Base-by-base conservation (phyloP, 495 filamentous ascomycete species). In the Usnea hakonensis region DNA sequence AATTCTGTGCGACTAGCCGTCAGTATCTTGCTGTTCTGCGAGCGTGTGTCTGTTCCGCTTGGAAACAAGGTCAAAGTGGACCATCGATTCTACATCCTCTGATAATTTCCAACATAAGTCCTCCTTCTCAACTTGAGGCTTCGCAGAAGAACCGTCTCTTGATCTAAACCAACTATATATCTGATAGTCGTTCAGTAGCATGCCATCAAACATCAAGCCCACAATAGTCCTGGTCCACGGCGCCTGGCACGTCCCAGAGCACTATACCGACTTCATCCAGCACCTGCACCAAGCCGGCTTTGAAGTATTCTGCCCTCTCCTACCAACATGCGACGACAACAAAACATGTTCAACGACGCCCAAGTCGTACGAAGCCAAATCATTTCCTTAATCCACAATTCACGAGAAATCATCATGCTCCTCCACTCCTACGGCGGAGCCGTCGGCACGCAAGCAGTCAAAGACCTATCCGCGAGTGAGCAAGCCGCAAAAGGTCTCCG, bases 381-480 rank as follows among this genome's bases (percentile, higher is more conserved):
- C 9, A 43, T 65, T 9, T 52, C 61, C 2, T 68, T 74, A 11
- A 63, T 70, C 44, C 67, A 71, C 0, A 58, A 67, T 8, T 73
- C 70, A 33, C 63, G 70, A 30, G 62, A 63, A 11, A 64, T 77
- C 30, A 35, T 76, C 8, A 65, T 76, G 64, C 60, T 78, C 35
- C 68, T 75, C 60, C 76, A 78, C 60, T 78, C 76, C 14, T 78
- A 75, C 43, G 76, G 75, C 37, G 76, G 77, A 17, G 65, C 68
- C 21, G 67, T 76, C 41, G 74, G 75, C 30, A 73, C 69, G 3
- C 69, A 74, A 41, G 75, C 74, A 11, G 46, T 71, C 37, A 63
- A 65, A 30, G 72, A 67, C 32, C 70, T 77, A 10, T 63, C 65
- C 16, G 53, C 69, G 17, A 37, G 61, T 53, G 68, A 68, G 36